phyloP scores from a whole-genome alignment of 805 yeast species.

The Debaryomyces hansenii region DNA sequence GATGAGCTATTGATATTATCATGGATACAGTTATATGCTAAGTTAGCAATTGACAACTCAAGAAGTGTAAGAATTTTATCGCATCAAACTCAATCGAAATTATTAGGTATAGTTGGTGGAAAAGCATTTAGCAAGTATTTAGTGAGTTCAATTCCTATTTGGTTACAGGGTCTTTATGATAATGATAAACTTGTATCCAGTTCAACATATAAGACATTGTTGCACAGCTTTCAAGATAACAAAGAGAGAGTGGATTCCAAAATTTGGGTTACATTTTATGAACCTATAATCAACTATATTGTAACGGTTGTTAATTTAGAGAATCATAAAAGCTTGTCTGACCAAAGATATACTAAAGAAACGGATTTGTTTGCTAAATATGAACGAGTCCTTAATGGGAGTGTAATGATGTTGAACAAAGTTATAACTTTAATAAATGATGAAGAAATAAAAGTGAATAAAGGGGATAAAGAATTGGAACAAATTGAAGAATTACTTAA shows the following conservation, averaged over 20 bases:
- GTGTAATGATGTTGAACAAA: conserved; percentile 48
- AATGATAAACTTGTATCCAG: conserved; percentile 60
- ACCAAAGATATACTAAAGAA: conserved; percentile 64
- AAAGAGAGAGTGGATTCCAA: conserved; percentile 47
- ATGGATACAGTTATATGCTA: conserved; percentile 83
- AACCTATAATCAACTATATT: conserved; percentile 55
- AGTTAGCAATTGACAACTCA: conserved; percentile 70
- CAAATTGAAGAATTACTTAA: conserved; percentile 21
- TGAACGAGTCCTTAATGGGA: conserved; percentile 52
- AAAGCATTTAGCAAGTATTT: conserved; percentile 65
- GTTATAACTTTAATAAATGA: conserved; percentile 20
- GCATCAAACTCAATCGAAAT: conserved; percentile 63
- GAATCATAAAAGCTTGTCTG: conserved; percentile 64
- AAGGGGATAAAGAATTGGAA: conserved; percentile 6
- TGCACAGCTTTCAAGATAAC: conserved; percentile 55
- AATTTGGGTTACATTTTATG: conserved; percentile 60
- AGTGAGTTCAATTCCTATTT: conserved; percentile 68
- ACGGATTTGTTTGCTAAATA: conserved; percentile 70
- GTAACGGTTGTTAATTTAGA: conserved; percentile 56
- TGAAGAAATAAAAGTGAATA: conserved; percentile 9
- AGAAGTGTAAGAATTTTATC: conserved; percentile 59
- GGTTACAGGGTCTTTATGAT: conserved; percentile 74
- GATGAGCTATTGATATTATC: conserved; percentile 58
- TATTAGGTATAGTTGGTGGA: conserved; percentile 46
- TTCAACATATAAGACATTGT: conserved; percentile 48